Evolutionary conservation across 139 green algal species (phyloP).

Genomic region (Mesotaenium endlicherianum): DNA sequence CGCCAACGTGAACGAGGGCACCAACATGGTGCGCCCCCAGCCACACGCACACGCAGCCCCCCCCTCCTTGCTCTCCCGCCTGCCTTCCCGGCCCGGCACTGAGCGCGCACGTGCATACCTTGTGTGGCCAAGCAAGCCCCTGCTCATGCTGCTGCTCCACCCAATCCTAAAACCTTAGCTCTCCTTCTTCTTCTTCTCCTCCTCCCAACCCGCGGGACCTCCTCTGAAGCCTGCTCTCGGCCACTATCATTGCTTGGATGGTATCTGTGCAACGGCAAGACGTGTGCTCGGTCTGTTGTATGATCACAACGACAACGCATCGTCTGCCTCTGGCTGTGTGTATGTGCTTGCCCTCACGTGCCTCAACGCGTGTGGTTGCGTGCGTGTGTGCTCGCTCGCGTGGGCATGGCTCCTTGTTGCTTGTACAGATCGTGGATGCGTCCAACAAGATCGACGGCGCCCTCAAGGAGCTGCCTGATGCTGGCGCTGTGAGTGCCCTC

Average conservation of each 20-base stretch:
- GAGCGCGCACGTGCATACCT: no score
- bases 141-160: no score
- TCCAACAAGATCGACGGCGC: conserved; percentile 27
- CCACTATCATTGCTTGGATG: no score
- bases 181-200: no score
- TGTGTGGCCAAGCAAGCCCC: no score
- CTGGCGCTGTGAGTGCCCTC: conserved; percentile 39
- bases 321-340: background rate
- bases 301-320: no score
- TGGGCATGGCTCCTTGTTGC: background rate
- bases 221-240: no score
- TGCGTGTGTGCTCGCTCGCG: background rate
- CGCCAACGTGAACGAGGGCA: background rate
- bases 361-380: background rate
- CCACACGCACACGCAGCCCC: background rate
- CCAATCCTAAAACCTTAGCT: no score
- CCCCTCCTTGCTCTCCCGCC: background rate
- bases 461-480: conserved; percentile 28
- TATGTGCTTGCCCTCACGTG: background rate
- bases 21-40: background rate
- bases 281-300: no score
- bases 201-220: no score
- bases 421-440: conserved; percentile 22
- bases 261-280: no score
- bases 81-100: background rate